phyloP scores from a whole-genome alignment of 805 yeast genomes.

The Candida caryicola region DNA sequence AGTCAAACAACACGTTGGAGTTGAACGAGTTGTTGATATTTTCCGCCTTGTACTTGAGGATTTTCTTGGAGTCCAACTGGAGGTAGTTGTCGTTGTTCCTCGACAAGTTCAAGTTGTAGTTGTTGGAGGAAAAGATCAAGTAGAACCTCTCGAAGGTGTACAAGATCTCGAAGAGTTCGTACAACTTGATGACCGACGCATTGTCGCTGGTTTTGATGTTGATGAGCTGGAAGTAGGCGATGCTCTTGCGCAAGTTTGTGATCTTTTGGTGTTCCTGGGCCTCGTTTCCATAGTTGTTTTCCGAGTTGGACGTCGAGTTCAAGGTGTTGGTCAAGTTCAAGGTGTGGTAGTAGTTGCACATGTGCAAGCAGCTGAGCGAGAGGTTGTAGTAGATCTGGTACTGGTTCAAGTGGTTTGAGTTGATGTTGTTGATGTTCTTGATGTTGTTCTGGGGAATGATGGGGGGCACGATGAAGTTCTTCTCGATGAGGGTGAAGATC shows the following conservation, averaged over 20 bases:
- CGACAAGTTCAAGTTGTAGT: conserved; percentile 11
- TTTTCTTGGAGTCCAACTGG: conserved; percentile 8
- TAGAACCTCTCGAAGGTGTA: conserved; percentile 26
- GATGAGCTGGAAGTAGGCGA: conserved; percentile 31
- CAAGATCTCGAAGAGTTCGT: conserved; percentile 31
- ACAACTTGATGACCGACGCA: conserved; percentile 19
- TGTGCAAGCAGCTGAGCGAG: conserved; percentile 25
- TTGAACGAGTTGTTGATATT: conserved; percentile 9
- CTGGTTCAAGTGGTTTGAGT: conserved; percentile 17
- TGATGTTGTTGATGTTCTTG: conserved; percentile 6
- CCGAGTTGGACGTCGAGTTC: conserved; percentile 9
- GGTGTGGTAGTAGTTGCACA: conserved; percentile 30
- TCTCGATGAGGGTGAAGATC: conserved; percentile 21
- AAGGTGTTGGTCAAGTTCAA: conserved; percentile 26
- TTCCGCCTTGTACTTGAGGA: conserved; percentile 5
- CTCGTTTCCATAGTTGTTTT: conserved; percentile 18
- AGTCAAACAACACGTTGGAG: conserved; percentile 9
- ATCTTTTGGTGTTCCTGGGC: conserved; percentile 32
- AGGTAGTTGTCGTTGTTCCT: conserved; percentile 13
- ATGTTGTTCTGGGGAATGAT: conserved; percentile 11
- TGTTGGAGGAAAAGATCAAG: conserved; percentile 13
- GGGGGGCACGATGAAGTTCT: conserved; percentile 19
- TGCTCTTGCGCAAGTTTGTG: conserved; percentile 25
- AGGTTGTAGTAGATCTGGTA: conserved; percentile 31
- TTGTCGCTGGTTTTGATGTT: conserved; percentile 22